Conservation (phyloP, 495 filamentous ascomycete species). For the Hyaloscypha bicolor region DNA sequence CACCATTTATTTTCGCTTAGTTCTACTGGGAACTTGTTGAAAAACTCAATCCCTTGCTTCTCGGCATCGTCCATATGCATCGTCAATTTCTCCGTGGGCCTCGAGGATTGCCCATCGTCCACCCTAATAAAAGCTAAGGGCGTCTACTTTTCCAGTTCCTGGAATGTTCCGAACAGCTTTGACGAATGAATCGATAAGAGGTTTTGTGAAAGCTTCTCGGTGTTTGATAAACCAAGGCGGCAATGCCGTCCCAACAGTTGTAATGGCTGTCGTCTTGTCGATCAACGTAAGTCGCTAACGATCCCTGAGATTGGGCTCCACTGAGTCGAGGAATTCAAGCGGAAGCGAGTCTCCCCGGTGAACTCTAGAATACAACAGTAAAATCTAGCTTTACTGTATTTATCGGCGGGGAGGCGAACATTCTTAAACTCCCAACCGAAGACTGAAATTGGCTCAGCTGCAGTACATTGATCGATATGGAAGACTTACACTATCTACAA, state of each 20-base stretch:
- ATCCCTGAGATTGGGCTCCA: slow-evolving; percentile 35
- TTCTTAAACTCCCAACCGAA: slow-evolving; percentile 45
- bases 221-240: slow-evolving; percentile 41
- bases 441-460: slow-evolving; percentile 22
- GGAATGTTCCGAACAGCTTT: slow-evolving; percentile 38
- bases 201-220: slow-evolving; percentile 33
- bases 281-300: slow-evolving; percentile 21
- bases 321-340: slow-evolving; percentile 38
- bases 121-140: slow-evolving; percentile 48
- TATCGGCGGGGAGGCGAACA: slow-evolving; percentile 46
- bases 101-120: slow-evolving; percentile 40
- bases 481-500: slow-evolving; percentile 16
- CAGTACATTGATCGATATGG: neutral
- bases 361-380: slow-evolving; percentile 45
- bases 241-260: slow-evolving; percentile 36
- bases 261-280: slow-evolving; percentile 42
- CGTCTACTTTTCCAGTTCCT: slow-evolving; percentile 41
- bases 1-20: neutral
- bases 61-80: slow-evolving; percentile 44
- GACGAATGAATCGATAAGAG: slow-evolving; percentile 26
- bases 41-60: slow-evolving; percentile 47
- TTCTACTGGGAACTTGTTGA: slow-evolving; percentile 39
- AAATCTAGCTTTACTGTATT: slow-evolving; percentile 45
- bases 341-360: slow-evolving; percentile 44
- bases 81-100: slow-evolving; percentile 34